Base-by-base conservation (phyloP, 306 rosid genomes). In the Sechiopsis laciniata region DNA sequence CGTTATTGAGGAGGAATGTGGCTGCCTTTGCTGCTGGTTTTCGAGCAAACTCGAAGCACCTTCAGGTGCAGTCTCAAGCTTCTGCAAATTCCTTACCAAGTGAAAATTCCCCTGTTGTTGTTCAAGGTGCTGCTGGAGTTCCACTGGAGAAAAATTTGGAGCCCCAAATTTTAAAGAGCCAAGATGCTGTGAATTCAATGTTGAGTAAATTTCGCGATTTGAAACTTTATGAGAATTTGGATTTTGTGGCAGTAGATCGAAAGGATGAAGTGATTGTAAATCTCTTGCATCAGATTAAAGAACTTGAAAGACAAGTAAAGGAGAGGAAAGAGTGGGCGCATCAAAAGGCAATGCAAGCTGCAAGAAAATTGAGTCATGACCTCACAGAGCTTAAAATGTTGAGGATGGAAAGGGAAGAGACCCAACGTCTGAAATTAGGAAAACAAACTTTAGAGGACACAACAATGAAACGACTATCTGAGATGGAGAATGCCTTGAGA, bases 251-350 rank as follows among this genome's bases (percentile, higher is more conserved):
- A 16, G 98, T 87, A 55, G 97, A 94, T 84, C 91, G 89, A 80
- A 94, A 86, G 83, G 96, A 94, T 85, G 92, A 94, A 83, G 80
- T 86, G 82, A 85, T 94, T 61, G 87, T 91, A 40, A 79, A 81
- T 75, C 73, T 91, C 26, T 79, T 94, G 74, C 95, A 83, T 83
- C 95, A 88, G 85, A 84, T 91, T 54, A 89, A 89, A 80, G 97
- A 91, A 78, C 88, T 94, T n/a, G 95, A 94, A 83, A 87, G 78
- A 66, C 96, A 91, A 89, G 88, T 83, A 20, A 86, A 82, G 79
- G 97, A 91, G 65, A 82, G 91, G 69, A 89, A 89, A 81, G 99
- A 94, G 32, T 91, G 99, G 99, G 96, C 99, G 21, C 95, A 94
- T 71, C 82, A 81, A 81, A 94, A 94, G 84, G 99, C 99, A 68